Conservation (phyloP, 306 rosid genomes). For the Vigna unguiculata region DNA sequence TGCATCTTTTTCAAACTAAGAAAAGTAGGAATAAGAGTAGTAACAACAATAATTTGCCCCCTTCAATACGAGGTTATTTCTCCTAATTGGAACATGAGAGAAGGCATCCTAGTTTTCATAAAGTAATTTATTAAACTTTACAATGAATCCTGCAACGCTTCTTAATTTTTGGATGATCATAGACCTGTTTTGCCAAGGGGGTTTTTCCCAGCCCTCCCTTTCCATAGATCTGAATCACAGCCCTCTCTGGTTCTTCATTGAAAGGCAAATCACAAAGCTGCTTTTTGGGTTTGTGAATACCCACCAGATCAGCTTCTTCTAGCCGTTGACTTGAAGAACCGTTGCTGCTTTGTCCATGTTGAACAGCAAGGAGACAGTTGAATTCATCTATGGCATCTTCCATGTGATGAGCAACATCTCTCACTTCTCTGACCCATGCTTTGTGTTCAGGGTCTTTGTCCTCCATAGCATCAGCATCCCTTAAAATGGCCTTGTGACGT, state of each 20-base stretch:
- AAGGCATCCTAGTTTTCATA: too few species aligned
- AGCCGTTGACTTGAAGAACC: constrained; percentile 1
- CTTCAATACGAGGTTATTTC: too few species aligned
- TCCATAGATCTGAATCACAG: constrained; percentile 56
- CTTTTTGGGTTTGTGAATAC: constrained; percentile 60
- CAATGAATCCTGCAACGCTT: constrained; percentile 52
- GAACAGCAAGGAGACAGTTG: constrained; percentile 44
- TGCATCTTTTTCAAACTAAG: too few species aligned
- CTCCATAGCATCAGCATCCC: constrained; percentile 50
- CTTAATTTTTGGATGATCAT: constrained; percentile 56
- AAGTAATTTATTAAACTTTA: too few species aligned
- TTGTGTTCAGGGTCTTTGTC: constrained; percentile 52
- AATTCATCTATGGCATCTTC: constrained; percentile 64
- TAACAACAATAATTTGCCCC: too few species aligned
- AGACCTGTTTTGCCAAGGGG: constrained; percentile 62
- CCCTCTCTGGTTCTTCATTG: constrained; percentile 47
- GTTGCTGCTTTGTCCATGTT: background rate
- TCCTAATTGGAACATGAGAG: too few species aligned
- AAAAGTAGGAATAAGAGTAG: too few species aligned
- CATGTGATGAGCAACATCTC: constrained; percentile 56
- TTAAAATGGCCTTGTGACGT: constrained; percentile 48
- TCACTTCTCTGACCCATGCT: constrained; percentile 55
- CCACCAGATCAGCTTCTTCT: constrained; percentile 70
- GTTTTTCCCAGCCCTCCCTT: constrained; percentile 72
- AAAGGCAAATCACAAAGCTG: constrained; percentile 52